Evolutionary conservation across 331 rosid species (phyloP), one percentile per base, ranked within the genome.

Genomic region (Pyrus hybrid): DNA sequence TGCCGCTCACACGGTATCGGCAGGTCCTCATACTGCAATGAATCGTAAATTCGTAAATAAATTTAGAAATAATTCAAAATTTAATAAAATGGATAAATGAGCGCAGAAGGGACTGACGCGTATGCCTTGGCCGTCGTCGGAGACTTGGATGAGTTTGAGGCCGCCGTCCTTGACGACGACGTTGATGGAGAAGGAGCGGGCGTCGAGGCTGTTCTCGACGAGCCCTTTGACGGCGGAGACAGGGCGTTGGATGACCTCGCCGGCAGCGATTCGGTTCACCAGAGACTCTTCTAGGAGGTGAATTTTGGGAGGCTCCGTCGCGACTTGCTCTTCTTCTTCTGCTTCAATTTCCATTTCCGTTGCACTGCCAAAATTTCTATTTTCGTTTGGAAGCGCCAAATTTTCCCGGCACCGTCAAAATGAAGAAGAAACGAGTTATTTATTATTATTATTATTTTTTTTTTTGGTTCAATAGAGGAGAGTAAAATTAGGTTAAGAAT

Each of bases 251-350:
- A 94, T 89, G 75, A 90, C 99, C 83, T 92, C 97, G 7, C 97
- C 97, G 69, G 99, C 97, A 53, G 99, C 92, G 74, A 94, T 92
- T 79, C 93, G 90, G 85, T 94, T 94, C 13, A 94, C 99, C 4
- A 94, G 91, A 2, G 93, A 88, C 33, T 90, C 88, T 11, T 85
- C 86, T 2, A 94, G 86, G 26, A 96, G 99, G 76, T 84, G 90
- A 73, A 90, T 92, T 85, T 66, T 78, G 29, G 99, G 99, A 26
- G 93, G 90, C 77, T 87, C 88, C 73, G 57, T 74, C 0, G 41
- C 54, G 22, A 45, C 76, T 37, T 49, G 66, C 60, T 25, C 76
- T 58, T 83, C 78, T 41, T 2, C 57, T 26, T 25, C 84, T 7
- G 68, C 64, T 47, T 80, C 84, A 83, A 80, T 82, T 56, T 51